Base-by-base conservation (phyloP, 257 asterid genomes). In the Ophiorrhiza pumila region DNA sequence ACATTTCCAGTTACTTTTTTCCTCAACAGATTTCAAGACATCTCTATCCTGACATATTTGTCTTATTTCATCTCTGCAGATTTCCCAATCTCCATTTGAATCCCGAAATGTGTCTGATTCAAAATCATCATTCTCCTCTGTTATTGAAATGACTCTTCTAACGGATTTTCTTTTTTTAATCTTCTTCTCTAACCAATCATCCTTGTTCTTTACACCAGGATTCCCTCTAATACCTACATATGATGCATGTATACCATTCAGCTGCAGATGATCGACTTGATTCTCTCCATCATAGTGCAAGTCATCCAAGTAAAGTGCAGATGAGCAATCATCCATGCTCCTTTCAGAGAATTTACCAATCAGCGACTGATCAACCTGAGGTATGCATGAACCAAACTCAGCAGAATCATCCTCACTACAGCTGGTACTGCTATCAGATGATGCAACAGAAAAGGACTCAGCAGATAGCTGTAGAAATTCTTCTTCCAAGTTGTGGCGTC, bases 361-460 rank as follows among this genome's bases (percentile, higher is more conserved):
- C 27, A 77, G 66, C 71, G 84, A 78, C 68, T 76, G 89, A 79
- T 83, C 88, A 66, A 70, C 76, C 56, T 67, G 85, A 77, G 77
- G 78, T 22, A 61, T 60, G 18, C 76, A 72, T 62, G 83, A 78
- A 71, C 77, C 84, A 78, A 53, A 64, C 63, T 87, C 87, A 5
- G 81, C 65, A 74, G 87, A 81, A 62, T 85, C 90, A 64, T 87
- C 92, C 42, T 84, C 96, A 60, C 96, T 86, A 76, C 84, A 79
- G 74, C 98, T 92, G 34, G 97, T 87, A 84, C 86, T 83, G 78
- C 97, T 92, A 71, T 90, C 97, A 55, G 97, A 84, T 63, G 99
- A 92, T 71, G 85, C 91, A 75, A 80, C 86, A 45, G 94, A 89
- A 60, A 86, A 77, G 46, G 98, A 86, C 61, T 85, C 89, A 49